Conservation (phyloP, 345 rosid species). For the Populus euphratica region DNA sequence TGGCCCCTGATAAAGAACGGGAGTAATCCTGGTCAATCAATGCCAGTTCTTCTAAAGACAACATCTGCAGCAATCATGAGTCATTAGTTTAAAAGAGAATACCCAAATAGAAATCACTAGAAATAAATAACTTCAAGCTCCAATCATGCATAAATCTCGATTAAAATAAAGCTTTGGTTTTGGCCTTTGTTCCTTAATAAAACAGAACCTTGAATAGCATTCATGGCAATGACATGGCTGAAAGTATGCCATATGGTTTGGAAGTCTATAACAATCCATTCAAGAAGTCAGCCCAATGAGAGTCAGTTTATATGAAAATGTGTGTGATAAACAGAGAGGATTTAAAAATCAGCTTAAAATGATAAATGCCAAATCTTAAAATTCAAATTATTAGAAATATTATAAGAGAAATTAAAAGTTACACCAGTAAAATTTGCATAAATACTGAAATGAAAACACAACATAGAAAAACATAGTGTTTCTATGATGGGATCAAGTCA, state of each 20-base stretch:
- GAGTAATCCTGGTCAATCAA: slow-evolving; percentile 55
- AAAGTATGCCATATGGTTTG: background rate
- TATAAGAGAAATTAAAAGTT: background rate
- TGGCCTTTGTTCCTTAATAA: background rate
- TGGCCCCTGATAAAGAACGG: slow-evolving; percentile 66
- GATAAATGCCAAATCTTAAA: background rate
- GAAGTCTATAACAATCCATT: background rate
- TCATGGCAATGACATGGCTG: background rate
- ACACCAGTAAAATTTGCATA: background rate
- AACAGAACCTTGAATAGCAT: background rate
- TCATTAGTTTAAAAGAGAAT: slow-evolving; percentile 2
- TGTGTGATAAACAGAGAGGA: background rate
- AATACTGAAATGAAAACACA: background rate
- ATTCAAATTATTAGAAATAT: background rate
- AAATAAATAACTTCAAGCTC: background rate
- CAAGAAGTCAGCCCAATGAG: background rate
- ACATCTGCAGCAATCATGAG: slow-evolving; percentile 45
- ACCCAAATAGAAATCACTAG: background rate
- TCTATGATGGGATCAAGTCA: background rate
- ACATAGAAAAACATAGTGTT: background rate
- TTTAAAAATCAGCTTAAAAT: background rate
- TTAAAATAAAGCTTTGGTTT: background rate
- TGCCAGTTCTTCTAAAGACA: slow-evolving; percentile 58
- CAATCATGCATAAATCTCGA: background rate
- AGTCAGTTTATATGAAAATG: background rate